Evolutionary conservation across 495 filamentous ascomycete genomes (phyloP).

Genomic region (Penicillium arizonense): DNA sequence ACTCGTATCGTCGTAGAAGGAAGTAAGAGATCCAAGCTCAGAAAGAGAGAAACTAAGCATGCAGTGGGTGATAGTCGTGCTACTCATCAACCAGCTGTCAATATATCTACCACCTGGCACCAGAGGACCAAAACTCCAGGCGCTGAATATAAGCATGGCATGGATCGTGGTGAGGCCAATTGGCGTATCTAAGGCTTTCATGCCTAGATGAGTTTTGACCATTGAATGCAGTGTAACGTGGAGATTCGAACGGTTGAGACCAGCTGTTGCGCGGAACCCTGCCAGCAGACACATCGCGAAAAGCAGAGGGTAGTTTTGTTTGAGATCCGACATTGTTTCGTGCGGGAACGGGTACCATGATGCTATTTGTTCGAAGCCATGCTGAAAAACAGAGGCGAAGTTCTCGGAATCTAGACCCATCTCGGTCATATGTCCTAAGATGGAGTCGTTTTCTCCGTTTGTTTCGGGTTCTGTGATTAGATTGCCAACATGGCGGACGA

Average conservation of each 20-base stretch:
- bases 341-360: conserved; percentile 8
- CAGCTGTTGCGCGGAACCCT: conserved; percentile 5
- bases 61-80: conserved; percentile 7
- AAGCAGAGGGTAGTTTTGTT: conserved; percentile 3
- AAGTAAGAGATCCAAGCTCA: neutral
- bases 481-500: conserved; percentile 6
- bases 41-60: conserved; percentile 6
- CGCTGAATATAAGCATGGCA: conserved; percentile 6
- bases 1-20: neutral
- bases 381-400: conserved; percentile 3
- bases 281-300: conserved; percentile 7
- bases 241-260: neutral
- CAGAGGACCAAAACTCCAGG: conserved; percentile 7
- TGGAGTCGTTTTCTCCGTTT: conserved; percentile 2
- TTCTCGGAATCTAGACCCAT: conserved; percentile 6
- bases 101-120: conserved; percentile 7
- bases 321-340: conserved; percentile 3
- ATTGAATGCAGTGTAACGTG: conserved; percentile 2
- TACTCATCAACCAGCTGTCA: conserved; percentile 10
- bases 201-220: conserved; percentile 8
- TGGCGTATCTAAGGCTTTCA: conserved; percentile 9
- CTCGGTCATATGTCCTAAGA: conserved; percentile 2
- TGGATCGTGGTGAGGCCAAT: conserved; percentile 6
- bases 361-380: conserved; percentile 6
- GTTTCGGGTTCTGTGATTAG: conserved; percentile 7